Base-by-base conservation (phyloP, 306 rosid species). In the Arachis stenosperma region DNA sequence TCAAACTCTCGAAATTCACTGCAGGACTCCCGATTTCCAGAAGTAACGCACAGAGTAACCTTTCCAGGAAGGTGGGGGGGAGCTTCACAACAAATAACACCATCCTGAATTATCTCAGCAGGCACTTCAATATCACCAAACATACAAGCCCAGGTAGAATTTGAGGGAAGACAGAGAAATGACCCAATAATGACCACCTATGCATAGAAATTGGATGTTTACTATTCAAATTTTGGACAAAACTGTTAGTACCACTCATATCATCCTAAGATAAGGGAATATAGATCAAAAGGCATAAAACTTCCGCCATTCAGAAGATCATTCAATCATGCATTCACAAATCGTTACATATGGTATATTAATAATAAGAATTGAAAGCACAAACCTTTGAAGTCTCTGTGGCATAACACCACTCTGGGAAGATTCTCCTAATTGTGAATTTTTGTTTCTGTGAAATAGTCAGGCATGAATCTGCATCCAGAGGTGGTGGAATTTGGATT, bases 1-100 rank as follows among this genome's bases (percentile, higher is more conserved):
- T 95, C 93, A 65, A 95, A 95, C 79, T 90, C 97, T 67, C 87
- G 88, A 68, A 90, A 75, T 79, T 95, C 97, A 86, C 99, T 95
- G 89, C 99, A 95, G 40, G 96, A 79, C 69, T 84, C 88, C 62
- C 85, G 82, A 76, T 91, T 90, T 68, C 97, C 91, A 30, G 93
- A 84, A 53, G 99, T 88, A 69, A 95, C 61, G 84, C 90, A 95
- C 48, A 95, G 69, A 81, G 90, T 69, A 55, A 91, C 93, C 86
- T 90, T 91, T 75, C 97, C 97, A 12, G 85, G 80, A 71, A 75
- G 84, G 77, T 47, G 77, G 60, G 89, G 78, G 54, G 99, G 99
- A 78, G 98, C 89, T 87, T 88, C 90, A 71, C 98, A 91, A 61
- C 86, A 36, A 63, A 91, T 69, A 47, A 90, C 89, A 5, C 98